Evolutionary conservation across 2,329 filamentous ascomycete genomes (phyloP).

Genomic region (Cladophialophora chaetospira): DNA sequence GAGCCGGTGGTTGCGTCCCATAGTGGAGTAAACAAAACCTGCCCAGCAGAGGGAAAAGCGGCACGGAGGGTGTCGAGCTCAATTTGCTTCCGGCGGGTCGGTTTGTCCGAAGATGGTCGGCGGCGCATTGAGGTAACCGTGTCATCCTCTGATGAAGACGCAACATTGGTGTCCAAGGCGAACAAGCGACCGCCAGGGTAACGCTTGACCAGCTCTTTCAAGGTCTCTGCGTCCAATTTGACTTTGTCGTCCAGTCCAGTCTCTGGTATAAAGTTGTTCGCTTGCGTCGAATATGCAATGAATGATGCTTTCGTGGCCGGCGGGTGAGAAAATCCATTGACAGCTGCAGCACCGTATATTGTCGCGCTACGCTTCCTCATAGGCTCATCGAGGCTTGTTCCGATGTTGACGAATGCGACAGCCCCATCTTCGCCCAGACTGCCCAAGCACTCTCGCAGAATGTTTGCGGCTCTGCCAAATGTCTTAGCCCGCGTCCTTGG

Average conservation of each 20-base stretch:
- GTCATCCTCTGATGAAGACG: slow-evolving; percentile 51
- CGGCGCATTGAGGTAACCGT: slow-evolving; percentile 46
- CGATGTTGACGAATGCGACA: slow-evolving; percentile 47
- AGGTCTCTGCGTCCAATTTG: slow-evolving; percentile 13
- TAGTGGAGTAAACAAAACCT: slow-evolving; percentile 54
- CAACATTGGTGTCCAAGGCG: slow-evolving; percentile 48
- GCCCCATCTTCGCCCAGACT: slow-evolving; percentile 48
- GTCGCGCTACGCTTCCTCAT: not conserved
- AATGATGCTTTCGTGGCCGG: not conserved
- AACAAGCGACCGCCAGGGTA: slow-evolving; percentile 53
- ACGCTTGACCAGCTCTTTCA: slow-evolving; percentile 41
- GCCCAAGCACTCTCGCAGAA: slow-evolving; percentile 52
- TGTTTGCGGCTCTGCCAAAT: slow-evolving; percentile 51
- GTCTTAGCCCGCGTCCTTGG: slow-evolving; percentile 45
- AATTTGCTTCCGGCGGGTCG: slow-evolving; percentile 21
- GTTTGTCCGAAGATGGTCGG: not conserved
- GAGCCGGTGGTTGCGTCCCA: slow-evolving; percentile 49
- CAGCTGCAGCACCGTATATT: not conserved
- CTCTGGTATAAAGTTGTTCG: slow-evolving; percentile 20
- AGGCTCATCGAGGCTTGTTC: slow-evolving; percentile 10
- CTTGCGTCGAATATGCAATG: slow-evolving; percentile 21
- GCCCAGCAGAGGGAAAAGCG: slow-evolving; percentile 44
- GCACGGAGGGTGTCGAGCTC: slow-evolving; percentile 37
- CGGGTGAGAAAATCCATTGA: not conserved
- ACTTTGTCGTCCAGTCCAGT: slow-evolving; percentile 7